phyloP scores from a whole-genome alignment of 352 stramenopile species.

The Phytophthora boehmeriae region DNA sequence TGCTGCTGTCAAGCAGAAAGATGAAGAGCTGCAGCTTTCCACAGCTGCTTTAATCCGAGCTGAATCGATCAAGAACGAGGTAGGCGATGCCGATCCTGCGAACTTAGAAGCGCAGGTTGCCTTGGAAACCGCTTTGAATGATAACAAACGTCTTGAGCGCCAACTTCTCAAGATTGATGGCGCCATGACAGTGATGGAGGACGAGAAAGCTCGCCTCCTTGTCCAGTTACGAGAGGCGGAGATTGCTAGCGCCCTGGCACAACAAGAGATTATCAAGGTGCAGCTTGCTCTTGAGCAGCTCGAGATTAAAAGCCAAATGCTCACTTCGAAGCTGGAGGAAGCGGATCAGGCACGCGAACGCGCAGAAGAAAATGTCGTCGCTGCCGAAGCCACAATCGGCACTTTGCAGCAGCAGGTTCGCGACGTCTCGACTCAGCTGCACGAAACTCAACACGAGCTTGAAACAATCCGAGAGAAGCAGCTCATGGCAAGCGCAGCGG shows the following conservation, averaged over 20 bases:
- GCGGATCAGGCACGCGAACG: constrained; percentile 35
- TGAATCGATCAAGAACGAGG: constrained; percentile 24
- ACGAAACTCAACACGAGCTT: constrained; percentile 54
- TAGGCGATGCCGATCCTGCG: constrained; percentile 20
- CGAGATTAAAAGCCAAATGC: constrained; percentile 31
- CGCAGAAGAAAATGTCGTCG: constrained; percentile 31
- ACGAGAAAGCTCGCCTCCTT: constrained; percentile 50
- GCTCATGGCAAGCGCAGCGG: constrained; percentile 47
- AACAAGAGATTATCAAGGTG: constrained; percentile 37
- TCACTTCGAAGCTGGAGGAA: constrained; percentile 33
- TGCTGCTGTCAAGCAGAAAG: constrained; percentile 24
- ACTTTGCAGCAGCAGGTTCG: constrained; percentile 63
- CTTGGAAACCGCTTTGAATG: constrained; percentile 31
- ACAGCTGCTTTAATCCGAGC: constrained; percentile 18
- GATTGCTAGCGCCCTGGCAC: constrained; percentile 39
- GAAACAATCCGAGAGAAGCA: constrained; percentile 50
- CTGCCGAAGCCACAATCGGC: constrained; percentile 42
- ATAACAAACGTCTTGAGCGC: constrained; percentile 46
- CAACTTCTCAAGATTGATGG: constrained; percentile 53
- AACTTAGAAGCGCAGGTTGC: constrained; percentile 27
- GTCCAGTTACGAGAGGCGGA: constrained; percentile 52
- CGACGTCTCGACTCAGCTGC: constrained; percentile 60
- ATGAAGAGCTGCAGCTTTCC: constrained; percentile 29
- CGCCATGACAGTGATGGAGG: constrained; percentile 53
- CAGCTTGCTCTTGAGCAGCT: constrained; percentile 42